A percentile compares a stretch with the other conserved stretches of the same genome.
Conservation (phyloP, 2,329 filamentous ascomycete genomes). For the Thelonectria blattea region DNA sequence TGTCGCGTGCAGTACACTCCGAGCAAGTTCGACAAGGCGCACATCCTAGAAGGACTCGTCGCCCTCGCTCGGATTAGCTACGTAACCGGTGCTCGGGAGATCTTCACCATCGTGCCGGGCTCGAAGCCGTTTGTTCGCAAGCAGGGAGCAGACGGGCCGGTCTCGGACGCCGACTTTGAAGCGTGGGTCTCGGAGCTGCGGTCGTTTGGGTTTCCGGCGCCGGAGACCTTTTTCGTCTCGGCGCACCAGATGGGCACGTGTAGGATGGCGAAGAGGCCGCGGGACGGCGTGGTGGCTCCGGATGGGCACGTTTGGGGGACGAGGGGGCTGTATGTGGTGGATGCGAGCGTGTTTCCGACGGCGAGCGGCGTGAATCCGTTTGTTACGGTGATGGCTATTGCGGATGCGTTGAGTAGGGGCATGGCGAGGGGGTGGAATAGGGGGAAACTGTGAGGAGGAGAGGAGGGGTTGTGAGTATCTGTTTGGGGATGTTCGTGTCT, state of each 20-base stretch:
- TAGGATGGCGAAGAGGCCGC: conserved; percentile 62
- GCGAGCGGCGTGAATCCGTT: conserved; percentile 78
- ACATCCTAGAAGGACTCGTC: conserved; percentile 70
- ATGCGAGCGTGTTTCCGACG: conserved; percentile 72
- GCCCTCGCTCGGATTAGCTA: conserved; percentile 74
- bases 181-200: conserved; percentile 42
- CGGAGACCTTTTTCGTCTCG: conserved; percentile 58
- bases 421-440: not conserved
- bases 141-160: conserved; percentile 27
- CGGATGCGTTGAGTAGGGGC: conserved; percentile 44
- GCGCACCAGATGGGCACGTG: conserved; percentile 79
- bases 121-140: conserved; percentile 62
- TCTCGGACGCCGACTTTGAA: conserved; percentile 51
- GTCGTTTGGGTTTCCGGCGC: not conserved
- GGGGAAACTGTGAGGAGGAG: not conserved
- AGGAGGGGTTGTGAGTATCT: not conserved
- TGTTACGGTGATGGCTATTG: conserved; percentile 72
- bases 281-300: conserved; percentile 58
- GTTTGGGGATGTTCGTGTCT: too few species aligned
- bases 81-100: conserved; percentile 74
- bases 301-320: conserved; percentile 65
- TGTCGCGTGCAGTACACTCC: conserved; percentile 58
- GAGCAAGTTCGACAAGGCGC: conserved; percentile 69
- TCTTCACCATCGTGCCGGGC: conserved; percentile 66
- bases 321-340: conserved; percentile 66